These are phyloP conservation scores for Fusarium ramigenum DNA, from an alignment of 2,329 filamentous ascomycete genomes.

Conservation along the genomic window DNA sequence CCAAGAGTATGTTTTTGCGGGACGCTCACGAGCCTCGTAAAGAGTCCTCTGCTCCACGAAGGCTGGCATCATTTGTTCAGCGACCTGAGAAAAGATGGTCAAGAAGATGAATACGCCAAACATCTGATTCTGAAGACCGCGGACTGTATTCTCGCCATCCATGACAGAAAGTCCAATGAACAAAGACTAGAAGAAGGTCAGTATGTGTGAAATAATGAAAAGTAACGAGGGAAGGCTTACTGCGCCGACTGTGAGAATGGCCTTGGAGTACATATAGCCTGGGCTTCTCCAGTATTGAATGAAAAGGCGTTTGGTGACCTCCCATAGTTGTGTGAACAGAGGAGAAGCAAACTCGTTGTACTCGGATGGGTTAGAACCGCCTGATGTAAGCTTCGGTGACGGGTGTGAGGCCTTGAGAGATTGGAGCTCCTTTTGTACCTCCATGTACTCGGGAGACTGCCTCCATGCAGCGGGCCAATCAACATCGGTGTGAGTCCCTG, in stretches of 20 bases:
- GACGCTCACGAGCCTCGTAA: constrained; percentile 75
- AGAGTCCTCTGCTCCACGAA: constrained; percentile 74
- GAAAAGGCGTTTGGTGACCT: constrained; percentile 49
- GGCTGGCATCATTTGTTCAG: constrained; percentile 74
- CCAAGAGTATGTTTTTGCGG: constrained; percentile 75
- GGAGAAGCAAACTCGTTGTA: constrained; percentile 46
- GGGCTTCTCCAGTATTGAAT: constrained; percentile 54
- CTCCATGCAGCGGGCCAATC: constrained; percentile 53
- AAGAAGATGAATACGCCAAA: constrained; percentile 77
- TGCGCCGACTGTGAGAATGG: constrained; percentile 8
- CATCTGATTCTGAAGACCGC: constrained; percentile 76
- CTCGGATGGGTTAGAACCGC: neutral
- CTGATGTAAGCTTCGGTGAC: accelerated
- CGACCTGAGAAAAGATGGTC: constrained; percentile 73
- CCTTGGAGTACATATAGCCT: constrained; percentile 69
- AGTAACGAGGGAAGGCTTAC: constrained; percentile 37
- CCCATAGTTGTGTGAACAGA: constrained; percentile 41
- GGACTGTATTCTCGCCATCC: constrained; percentile 65
- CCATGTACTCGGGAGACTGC: constrained; percentile 43
- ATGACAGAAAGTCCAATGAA: constrained; percentile 78
- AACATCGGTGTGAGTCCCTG: constrained; percentile 55
- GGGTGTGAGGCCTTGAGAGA: neutral
- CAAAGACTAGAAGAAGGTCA: constrained; percentile 45
- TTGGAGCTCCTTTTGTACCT: constrained; percentile 48
- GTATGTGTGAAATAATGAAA: accelerated